Evolutionary conservation across 2,329 filamentous ascomycete species (phyloP), one percentile per base, ranked within the genome.

Genomic region (Sporothrix pallida): DNA sequence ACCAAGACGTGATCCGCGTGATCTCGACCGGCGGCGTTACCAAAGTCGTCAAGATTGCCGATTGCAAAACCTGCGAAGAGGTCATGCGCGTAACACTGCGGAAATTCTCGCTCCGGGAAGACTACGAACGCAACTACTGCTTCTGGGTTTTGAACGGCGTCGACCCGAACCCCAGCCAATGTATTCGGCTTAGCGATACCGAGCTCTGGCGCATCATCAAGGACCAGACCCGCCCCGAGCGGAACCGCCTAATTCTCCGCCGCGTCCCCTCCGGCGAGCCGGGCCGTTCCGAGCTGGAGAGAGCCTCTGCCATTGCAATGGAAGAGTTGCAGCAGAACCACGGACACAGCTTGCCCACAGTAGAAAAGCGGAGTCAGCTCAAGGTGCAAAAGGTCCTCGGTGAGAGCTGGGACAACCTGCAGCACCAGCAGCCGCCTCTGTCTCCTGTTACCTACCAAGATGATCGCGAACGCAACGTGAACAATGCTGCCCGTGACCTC

Each of bases 261-360:
- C 95, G 96, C 79, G 95, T 97, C n/a, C 94, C 96, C 75, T 91
- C 93, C 26, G 95, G 94, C 17, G 94, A 97, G 79, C 96, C 96
- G 0, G 94, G 95, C 63, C 89, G 92, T 69, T 90, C 95, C 15
- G 96, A 99, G 83, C 86, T 98, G 71, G 90, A 94, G 78, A 89
- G 94, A 71, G 95, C 96, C 37, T 94, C 95, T 26, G 92, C 91
- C 77, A 97, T 99, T 78, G 95, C 94, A 12, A 86, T 93, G 81
- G 93, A 98, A 79, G 95, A 98, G 83, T 92, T 89, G 76, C 92
- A 92, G 81, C 90, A 93, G 76, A 90, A 87, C 69, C 91, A 94
- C 78, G 86, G 85, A 71, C 88, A 89, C 67, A 88, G 88, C 68
- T 80, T 93, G 76, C 86, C 90, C 72, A 86, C 82, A 23, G 85